Percentiles rank a stretch among this genome's conserved stretches.
phyloP scores from a whole-genome alignment of 495 filamentous ascomycete genomes.

The Aspergillus bertholletiae region DNA sequence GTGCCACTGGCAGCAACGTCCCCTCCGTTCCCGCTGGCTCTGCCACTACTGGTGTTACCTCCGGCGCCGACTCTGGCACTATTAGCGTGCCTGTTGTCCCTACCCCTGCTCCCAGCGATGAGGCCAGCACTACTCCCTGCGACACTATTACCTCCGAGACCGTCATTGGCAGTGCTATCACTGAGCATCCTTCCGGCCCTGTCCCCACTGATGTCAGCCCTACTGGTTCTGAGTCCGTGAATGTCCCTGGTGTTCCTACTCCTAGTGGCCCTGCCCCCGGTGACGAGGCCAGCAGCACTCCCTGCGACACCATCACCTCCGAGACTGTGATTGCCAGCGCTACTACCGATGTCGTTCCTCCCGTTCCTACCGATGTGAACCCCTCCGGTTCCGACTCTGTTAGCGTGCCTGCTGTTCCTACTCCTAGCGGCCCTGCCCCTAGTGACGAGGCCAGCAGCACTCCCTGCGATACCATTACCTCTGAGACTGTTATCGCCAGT shows the following conservation, averaged over 20 bases:
- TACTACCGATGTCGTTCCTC: slow-evolving; percentile 8
- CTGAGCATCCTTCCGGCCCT: neutral
- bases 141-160: slow-evolving; percentile 17
- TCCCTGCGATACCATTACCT: too few relatives aligned
- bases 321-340: slow-evolving; percentile 8
- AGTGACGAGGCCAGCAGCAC: neutral
- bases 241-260: neutral
- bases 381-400: neutral
- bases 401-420: neutral
- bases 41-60: slow-evolving; percentile 2
- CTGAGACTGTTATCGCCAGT: neutral
- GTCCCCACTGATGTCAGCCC: neutral
- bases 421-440: slow-evolving; percentile 6
- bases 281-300: neutral
- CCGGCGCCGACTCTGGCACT: neutral
- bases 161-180: slow-evolving; percentile 6
- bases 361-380: slow-evolving; percentile 2
- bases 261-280: neutral
- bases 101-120: slow-evolving; percentile 3
- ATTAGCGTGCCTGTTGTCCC: slow-evolving; percentile 2
- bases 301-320: slow-evolving; percentile 16
- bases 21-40: slow-evolving; percentile 12
- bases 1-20: neutral
- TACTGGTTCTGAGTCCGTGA: neutral
- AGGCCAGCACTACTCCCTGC: slow-evolving; percentile 8